Conservation (phyloP, 2,329 filamentous ascomycete species). For the Lojkania enalia region DNA sequence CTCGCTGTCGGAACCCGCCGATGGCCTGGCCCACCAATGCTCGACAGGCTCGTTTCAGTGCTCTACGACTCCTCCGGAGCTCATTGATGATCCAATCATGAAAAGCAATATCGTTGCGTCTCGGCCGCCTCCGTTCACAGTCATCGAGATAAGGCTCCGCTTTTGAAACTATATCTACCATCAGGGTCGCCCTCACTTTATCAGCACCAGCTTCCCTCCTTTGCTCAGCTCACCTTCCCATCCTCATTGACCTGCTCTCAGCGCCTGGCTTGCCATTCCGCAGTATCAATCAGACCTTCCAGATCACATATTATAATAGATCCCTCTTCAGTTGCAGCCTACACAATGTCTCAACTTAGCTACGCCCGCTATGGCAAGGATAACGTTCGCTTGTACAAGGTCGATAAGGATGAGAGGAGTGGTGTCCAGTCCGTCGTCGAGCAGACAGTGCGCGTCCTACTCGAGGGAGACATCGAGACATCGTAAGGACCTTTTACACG, state of each 20-base stretch:
- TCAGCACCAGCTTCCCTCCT: conserved; percentile 13
- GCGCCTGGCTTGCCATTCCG: not conserved
- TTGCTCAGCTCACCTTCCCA: conserved; percentile 11
- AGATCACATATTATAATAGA: conserved; percentile 1
- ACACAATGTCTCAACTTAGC: conserved; percentile 52
- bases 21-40: conserved; percentile 36
- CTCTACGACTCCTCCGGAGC: conserved; percentile 21
- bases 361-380: conserved; percentile 86
- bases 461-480: conserved; percentile 88
- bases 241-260: too few relatives aligned
- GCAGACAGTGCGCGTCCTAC: conserved; percentile 90
- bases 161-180: conserved; percentile 33
- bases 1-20: conserved; percentile 38
- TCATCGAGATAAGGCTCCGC: conserved; percentile 35
- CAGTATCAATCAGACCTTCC: conserved; percentile 1
- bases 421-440: conserved; percentile 85
- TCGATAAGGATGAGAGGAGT: conserved; percentile 75
- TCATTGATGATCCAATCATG: conserved; percentile 28
- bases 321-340: conserved; percentile 1
- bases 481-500: conserved; percentile 59
- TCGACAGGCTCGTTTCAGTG: conserved; percentile 25
- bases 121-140: conserved; percentile 38
- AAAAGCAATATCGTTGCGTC: conserved; percentile 29
- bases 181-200: conserved; percentile 20
- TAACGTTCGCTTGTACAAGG: conserved; percentile 98